A percentile compares a stretch with the other conserved stretches of the same genome.
These are phyloP conservation scores for Solanum ahanhuiri DNA, from an alignment of 257 asterid genomes.

Conservation along the genomic window DNA sequence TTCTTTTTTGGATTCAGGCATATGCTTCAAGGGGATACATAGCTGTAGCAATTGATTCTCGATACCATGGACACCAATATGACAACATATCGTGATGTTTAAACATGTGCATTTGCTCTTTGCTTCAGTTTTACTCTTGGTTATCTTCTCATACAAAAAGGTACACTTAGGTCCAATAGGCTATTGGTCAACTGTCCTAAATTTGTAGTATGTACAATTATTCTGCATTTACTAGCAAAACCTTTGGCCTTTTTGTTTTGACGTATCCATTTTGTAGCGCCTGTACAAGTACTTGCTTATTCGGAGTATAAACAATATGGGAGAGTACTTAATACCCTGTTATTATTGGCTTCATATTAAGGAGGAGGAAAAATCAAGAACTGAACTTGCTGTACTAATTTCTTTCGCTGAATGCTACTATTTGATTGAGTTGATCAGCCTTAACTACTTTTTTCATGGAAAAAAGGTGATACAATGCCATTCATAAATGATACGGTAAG, in stretches of 20 bases:
- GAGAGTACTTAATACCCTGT: not conserved
- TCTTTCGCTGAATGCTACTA: not conserved
- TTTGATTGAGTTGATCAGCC: not conserved
- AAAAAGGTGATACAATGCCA: conserved; percentile 77
- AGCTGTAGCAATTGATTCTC: conserved; percentile 83
- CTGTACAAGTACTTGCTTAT: not conserved
- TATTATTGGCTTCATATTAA: not conserved
- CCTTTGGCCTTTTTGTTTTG: not conserved
- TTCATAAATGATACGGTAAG: conserved; percentile 78
- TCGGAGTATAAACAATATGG: not conserved
- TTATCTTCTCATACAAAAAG: not conserved
- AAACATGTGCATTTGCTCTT: conserved; percentile 5
- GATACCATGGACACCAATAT: conserved; percentile 68
- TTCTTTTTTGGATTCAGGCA: conserved; percentile 38
- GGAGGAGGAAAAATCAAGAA: not conserved
- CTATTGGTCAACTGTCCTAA: not conserved
- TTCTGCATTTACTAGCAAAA: not conserved
- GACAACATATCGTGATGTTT: conserved; percentile 77
- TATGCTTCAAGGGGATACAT: conserved; percentile 87
- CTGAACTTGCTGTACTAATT: not conserved
- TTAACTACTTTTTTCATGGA: conserved; percentile 27
- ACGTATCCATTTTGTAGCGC: not conserved
- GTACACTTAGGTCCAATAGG: not conserved
- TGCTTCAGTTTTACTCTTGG: not conserved
- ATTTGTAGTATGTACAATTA: not conserved